Evolutionary conservation across 495 filamentous ascomycete species (phyloP).

Genomic region (Penicillium coprophilum): DNA sequence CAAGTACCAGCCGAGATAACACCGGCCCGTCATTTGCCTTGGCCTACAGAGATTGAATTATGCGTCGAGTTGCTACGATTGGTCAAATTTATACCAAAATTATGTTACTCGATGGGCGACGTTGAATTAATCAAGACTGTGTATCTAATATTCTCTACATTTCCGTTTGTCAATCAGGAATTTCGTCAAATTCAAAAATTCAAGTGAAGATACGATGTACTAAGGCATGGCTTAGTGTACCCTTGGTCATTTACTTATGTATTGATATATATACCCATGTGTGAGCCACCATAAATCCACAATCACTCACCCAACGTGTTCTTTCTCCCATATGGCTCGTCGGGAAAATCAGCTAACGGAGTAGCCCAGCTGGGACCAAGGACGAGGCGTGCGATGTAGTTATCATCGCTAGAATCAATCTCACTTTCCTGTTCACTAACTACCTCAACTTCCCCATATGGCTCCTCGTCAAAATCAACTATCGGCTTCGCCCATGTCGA

Average conservation of each 20-base stretch:
- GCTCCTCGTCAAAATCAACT: background rate
- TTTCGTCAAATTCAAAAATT: too few species aligned
- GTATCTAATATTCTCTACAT: background rate
- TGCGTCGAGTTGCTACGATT: too few species aligned
- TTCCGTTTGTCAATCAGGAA: background rate
- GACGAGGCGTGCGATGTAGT: background rate
- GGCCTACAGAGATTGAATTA: conserved; percentile 14
- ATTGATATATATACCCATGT: too few species aligned
- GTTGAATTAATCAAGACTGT: background rate
- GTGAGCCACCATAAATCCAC: background rate
- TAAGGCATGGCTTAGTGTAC: too few species aligned
- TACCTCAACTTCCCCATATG: background rate
- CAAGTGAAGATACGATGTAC: too few species aligned
- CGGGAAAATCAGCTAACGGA: background rate
- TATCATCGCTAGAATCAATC: background rate
- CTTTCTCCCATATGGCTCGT: background rate
- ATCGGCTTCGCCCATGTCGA: background rate
- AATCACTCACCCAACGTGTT: background rate
- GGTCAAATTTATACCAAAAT: too few species aligned
- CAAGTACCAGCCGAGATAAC: conserved; percentile 6
- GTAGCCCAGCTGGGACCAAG: background rate
- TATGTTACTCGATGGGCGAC: too few species aligned
- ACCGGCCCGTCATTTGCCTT: conserved; percentile 18
- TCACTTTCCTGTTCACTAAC: background rate
- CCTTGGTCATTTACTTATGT: too few species aligned